Percentiles rank a stretch among this genome's conserved stretches.
Evolutionary conservation across 1,139 yeast species (phyloP).

Genomic region (Suzukiozyma palmioleophila): DNA sequence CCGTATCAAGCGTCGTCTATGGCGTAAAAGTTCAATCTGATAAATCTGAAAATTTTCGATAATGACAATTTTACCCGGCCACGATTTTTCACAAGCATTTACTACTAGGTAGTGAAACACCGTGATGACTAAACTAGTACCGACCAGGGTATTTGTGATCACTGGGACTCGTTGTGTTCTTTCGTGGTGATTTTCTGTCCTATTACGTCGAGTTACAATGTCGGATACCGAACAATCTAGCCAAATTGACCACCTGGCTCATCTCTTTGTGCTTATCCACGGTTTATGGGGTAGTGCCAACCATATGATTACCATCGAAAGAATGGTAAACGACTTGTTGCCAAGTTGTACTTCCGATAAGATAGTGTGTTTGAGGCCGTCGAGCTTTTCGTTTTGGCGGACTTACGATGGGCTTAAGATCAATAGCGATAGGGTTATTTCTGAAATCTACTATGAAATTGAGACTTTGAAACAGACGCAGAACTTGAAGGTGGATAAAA

Average conservation of each 20-base stretch:
- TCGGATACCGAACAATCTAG: no score
- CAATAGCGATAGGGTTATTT: slow-evolving; percentile 64
- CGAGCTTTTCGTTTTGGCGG: slow-evolving; percentile 66
- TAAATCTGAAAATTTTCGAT: background rate
- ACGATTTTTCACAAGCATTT: no score
- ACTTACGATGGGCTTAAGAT: slow-evolving; percentile 82
- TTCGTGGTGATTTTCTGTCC: no score
- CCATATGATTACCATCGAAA: slow-evolving; percentile 62
- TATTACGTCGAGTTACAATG: no score
- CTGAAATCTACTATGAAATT: slow-evolving; percentile 57
- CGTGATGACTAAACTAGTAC: no score
- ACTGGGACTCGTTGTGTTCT: no score
- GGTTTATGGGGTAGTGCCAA: slow-evolving; percentile 86
- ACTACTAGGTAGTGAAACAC: no score
- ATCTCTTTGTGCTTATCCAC: slow-evolving; percentile 75
- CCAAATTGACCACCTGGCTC: slow-evolving; percentile 44
- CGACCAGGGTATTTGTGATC: no score
- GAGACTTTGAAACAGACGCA: slow-evolving; percentile 42
- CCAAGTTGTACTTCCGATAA: slow-evolving; percentile 31
- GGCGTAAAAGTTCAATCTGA: no score
- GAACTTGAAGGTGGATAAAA: slow-evolving; percentile 30
- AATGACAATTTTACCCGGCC: background rate
- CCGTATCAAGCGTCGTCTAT: no score
- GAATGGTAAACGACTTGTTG: slow-evolving; percentile 42
- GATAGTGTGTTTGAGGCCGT: slow-evolving; percentile 58